Percentiles rank a stretch among this genome's conserved stretches.
phyloP scores from a whole-genome alignment of 768 basidiomycete genomes.

The Coprinopsis sp. region DNA sequence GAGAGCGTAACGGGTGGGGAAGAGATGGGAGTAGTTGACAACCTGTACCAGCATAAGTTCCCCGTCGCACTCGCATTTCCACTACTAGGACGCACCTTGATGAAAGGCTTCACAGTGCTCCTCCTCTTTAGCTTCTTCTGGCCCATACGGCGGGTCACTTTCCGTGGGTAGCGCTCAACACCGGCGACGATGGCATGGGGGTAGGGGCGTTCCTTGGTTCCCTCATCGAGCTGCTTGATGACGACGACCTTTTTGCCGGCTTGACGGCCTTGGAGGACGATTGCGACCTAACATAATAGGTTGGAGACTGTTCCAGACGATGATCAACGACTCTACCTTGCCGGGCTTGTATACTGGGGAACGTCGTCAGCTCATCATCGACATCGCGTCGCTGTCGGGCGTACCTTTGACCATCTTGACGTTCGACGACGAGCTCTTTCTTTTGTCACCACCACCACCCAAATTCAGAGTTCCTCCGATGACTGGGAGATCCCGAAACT shows the following conservation, averaged over 20 bases:
- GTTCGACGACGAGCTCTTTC: slow-evolving; percentile 40
- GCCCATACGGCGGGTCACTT: slow-evolving; percentile 97
- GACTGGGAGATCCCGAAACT: slow-evolving; percentile 45
- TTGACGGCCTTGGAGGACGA: slow-evolving; percentile 98
- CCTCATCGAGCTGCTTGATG: slow-evolving; percentile 96
- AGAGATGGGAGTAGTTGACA: slow-evolving; percentile 97
- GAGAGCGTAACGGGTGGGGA: slow-evolving; percentile 98
- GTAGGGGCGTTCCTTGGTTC: slow-evolving; percentile 93
- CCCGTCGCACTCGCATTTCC: not conserved
- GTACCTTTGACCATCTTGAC: slow-evolving; percentile 59
- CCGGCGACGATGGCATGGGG: slow-evolving; percentile 98
- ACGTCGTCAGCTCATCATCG: slow-evolving; percentile 12
- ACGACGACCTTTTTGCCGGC: slow-evolving; percentile 99
- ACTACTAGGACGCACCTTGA: slow-evolving; percentile 66
- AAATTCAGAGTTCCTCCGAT: slow-evolving; percentile 34
- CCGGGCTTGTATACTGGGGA: slow-evolving; percentile 86
- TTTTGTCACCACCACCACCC: slow-evolving; percentile 29
- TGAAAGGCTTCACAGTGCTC: slow-evolving; percentile 99
- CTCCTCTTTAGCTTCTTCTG: slow-evolving; percentile 89
- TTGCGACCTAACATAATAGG: slow-evolving; percentile 89
- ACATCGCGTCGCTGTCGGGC: slow-evolving; percentile 13
- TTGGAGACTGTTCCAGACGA: too few relatives aligned
- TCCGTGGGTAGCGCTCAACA: slow-evolving; percentile 95
- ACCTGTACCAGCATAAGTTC: slow-evolving; percentile 40
- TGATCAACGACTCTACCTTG: slow-evolving; percentile 74